Evolutionary conservation across 225 moss, liverwort and hornwort species (phyloP).

Genomic region (Bryoerythrophyllum caledonicum): DNA sequence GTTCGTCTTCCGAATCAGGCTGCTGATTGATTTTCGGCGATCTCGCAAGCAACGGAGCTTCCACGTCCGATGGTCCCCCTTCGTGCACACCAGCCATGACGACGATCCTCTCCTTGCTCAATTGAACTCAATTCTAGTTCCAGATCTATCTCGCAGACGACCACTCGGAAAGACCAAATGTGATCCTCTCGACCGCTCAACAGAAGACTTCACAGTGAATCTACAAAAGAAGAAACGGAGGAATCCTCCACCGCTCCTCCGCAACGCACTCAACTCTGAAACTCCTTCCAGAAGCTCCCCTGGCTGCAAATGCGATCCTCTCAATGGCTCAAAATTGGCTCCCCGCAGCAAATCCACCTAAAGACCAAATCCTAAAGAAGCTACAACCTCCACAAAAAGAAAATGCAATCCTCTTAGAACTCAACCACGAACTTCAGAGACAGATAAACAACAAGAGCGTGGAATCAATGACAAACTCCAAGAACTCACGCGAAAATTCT

Average conservation of each 20-base stretch:
- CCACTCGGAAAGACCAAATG: background rate
- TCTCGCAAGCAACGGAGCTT: conserved; percentile 38
- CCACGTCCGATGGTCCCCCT: conserved; percentile 33
- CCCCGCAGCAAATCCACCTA: too few species aligned
- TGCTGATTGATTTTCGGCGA: conserved; percentile 31
- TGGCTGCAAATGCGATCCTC: too few species aligned
- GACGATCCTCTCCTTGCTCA: background rate
- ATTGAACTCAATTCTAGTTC: background rate
- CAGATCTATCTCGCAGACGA: background rate
- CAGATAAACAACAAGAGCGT: background rate
- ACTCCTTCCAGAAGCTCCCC: too few species aligned
- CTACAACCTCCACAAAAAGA: too few species aligned
- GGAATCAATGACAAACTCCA: background rate
- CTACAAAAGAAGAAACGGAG: background rate
- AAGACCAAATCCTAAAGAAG: too few species aligned
- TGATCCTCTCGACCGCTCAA: background rate
- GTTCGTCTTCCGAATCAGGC: conserved; percentile 39
- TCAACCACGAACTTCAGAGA: too few species aligned
- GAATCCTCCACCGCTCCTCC: too few species aligned
- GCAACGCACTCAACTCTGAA: too few species aligned
- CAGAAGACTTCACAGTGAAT: background rate
- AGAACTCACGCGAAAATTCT: background rate
- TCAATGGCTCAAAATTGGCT: too few species aligned
- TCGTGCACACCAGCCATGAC: conserved; percentile 30
- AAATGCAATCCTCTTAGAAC: too few species aligned